Evolutionary conservation across 1,284 basidiomycete species (phyloP), one percentile per base, ranked within the genome.

Genomic region (Erythrobasidium hasegawianum): DNA sequence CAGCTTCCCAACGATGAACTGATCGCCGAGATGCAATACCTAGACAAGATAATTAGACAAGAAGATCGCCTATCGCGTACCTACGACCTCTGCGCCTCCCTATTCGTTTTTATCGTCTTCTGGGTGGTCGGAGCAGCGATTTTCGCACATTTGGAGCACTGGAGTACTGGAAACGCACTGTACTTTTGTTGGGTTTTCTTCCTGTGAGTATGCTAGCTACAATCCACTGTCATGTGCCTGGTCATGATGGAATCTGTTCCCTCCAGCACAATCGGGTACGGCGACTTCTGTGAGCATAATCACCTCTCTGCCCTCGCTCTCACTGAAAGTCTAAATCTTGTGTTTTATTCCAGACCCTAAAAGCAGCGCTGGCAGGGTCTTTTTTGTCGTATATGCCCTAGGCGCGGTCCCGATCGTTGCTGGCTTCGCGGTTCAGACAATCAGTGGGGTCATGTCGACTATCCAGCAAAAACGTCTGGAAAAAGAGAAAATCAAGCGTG

Each of bases 361-460:
- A 0, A 73, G 72, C 4, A 71, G 74, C 1, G 75, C 72, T 16
- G 77, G 77, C 0, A 70, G 72, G 41, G 75, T 78, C 16, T 73
- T 78, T 53, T 80, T 78, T 70, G 74, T 80, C 50, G 65, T 78
- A 16, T 80, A 78, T 67, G 77, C 76, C 1, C 67, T 80, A 14
- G 73, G 78, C 70, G 78, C 79, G 24, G 79, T 80, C 18, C 80
- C 80, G 0, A 74, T 81, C 58, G 77, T 81, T 27, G 79, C 80
- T 22, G 78, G 77, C 8, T 80, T 81, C 61, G 80, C 78, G n/a
- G 38, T 56, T 9, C 54, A 56, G 38, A 56, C 54, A 14, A 33
- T 56, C 54, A 38, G 26, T 13, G 43, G 43, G 0, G 26, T 65
- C 33, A 55, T 50, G 62, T 49, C 43, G 18, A 29, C 55, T 11